Conservation (phyloP, 768 basidiomycete species). For the Royoungia palumana region DNA sequence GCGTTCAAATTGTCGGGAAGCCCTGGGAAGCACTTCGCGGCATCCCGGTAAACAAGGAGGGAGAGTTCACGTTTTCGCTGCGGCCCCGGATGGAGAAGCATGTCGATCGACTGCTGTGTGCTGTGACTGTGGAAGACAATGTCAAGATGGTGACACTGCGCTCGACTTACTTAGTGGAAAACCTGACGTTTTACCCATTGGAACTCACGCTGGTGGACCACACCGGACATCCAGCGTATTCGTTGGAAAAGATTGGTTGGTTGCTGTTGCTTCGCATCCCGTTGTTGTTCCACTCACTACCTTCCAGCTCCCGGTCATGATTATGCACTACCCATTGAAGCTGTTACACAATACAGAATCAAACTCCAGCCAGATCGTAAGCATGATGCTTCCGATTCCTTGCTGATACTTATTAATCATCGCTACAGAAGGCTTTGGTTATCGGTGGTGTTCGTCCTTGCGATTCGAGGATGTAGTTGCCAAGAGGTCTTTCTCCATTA, state of each 20-base stretch:
- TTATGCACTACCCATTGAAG: conserved; percentile 87
- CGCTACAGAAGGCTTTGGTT: conserved; percentile 85
- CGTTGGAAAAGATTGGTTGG: conserved; percentile 78
- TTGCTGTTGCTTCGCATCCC: conserved; percentile 4
- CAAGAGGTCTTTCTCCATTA: conserved; percentile 68
- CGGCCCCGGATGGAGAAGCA: conserved; percentile 75
- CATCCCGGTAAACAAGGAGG: conserved; percentile 91
- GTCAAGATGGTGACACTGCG: conserved; percentile 93
- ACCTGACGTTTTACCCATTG: conserved; percentile 85
- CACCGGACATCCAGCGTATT: conserved; percentile 73
- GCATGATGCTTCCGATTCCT: conserved; percentile 22
- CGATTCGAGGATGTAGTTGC: conserved; percentile 86
- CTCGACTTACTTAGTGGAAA: conserved; percentile 89
- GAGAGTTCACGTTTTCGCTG: conserved; percentile 85
- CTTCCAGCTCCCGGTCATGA: conserved; percentile 79
- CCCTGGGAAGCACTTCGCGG: conserved; percentile 86
- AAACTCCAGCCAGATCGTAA: conserved; percentile 90
- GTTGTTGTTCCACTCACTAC: conserved; percentile 50
- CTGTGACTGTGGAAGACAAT: conserved; percentile 85
- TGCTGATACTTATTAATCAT: conserved; percentile 1
- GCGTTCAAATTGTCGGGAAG: conserved; percentile 79
- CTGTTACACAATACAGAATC: conserved; percentile 77
- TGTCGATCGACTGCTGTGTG: conserved; percentile 79
- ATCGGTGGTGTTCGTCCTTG: conserved; percentile 86
- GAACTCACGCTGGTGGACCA: conserved; percentile 90